A percentile compares a stretch with the other conserved stretches of the same genome.
These are phyloP conservation scores for Coemansia sp. DNA, from an alignment of 192 early-diverging fungal species.

Conservation along the genomic window DNA sequence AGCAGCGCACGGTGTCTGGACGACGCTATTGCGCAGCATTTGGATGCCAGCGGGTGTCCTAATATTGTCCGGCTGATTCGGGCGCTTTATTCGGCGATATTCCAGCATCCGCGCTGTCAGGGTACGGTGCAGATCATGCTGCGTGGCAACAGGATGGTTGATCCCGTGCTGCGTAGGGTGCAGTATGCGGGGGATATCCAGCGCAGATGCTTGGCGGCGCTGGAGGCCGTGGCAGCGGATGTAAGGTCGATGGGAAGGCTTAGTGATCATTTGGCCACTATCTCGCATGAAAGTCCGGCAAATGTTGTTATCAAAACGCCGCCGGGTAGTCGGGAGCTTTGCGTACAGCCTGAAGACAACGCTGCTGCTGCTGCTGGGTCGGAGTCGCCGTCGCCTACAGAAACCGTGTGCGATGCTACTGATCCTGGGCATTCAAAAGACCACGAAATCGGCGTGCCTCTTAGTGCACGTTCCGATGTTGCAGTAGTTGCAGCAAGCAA, in stretches of 20 bases:
- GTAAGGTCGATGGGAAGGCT: conserved; percentile 11
- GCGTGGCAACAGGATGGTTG: conserved; percentile 42
- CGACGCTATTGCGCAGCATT: conserved; percentile 18
- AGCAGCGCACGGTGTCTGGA: conserved; percentile 23
- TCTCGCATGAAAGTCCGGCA: conserved; percentile 17
- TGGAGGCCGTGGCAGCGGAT: conserved; percentile 13
- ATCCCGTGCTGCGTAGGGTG: conserved; percentile 40
- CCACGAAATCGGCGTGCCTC: not conserved
- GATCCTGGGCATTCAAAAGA: not conserved
- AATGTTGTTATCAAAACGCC: conserved; percentile 11
- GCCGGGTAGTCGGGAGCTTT: not conserved
- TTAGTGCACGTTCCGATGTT: not conserved
- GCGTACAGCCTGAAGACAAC: not conserved
- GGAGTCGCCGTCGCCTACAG: not conserved
- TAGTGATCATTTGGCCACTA: conserved; percentile 26
- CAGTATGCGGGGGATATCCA: conserved; percentile 45
- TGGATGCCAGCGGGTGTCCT: conserved; percentile 25
- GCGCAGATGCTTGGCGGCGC: conserved; percentile 22
- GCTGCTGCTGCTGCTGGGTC: not conserved
- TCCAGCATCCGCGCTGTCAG: conserved; percentile 36
- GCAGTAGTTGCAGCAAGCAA: not conserved
- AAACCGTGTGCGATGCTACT: not conserved
- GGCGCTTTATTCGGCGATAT: conserved; percentile 30
- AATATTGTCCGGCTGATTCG: conserved; percentile 28
- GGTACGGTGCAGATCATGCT: conserved; percentile 35